Evolutionary conservation across 306 rosid species (phyloP), one percentile per base, ranked within the genome.

Genomic region (Oemleria cerasiformis): DNA sequence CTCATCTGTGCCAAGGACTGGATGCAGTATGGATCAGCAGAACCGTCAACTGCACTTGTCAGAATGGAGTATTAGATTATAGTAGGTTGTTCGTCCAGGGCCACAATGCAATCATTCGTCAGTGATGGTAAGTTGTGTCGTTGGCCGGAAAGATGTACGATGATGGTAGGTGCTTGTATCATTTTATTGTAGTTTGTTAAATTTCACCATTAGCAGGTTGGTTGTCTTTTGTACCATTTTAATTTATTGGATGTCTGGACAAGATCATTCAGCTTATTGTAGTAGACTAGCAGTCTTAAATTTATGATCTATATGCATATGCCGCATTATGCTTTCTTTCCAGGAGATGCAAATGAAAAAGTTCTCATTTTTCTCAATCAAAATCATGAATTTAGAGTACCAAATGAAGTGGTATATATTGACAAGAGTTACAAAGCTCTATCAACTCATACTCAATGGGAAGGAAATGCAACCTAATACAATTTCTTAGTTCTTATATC

Each of bases 1-100:
- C 86, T 94, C 76, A 77, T 94, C 41, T 94, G 98, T 68, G 85
- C 97, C 56, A 94, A 94, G 79, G 98, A 94, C 65, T 94, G 98
- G 98, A 87, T 94, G 92, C 92, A 82, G 69, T 69, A 75, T 39
- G 91, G 84, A 65, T 43, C 75, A 13, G 65, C 86, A 7, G 90
- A 87, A 4, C 71, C 77, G 45, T 78, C 88, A 0, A 81, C 67
- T 68, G 82, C 87, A 6, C 81, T 72, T 20, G 90, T 86, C 68
- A 84, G 78, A 70, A 84, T 88, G 84, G 96, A 82, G 71, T 87
- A 87, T 71, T 87, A 83, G 85, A 70, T 63, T 30, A 30, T 30
- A 47, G 23, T 77, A 75, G 80, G 71, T 68, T 30, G 36, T 41
- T 45, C n/a, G 30, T 1, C 16, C 4, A 45, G 50, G 13, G 8